phyloP scores from a whole-genome alignment of 75 land plant genomes.

The Picea sitchensis region DNA sequence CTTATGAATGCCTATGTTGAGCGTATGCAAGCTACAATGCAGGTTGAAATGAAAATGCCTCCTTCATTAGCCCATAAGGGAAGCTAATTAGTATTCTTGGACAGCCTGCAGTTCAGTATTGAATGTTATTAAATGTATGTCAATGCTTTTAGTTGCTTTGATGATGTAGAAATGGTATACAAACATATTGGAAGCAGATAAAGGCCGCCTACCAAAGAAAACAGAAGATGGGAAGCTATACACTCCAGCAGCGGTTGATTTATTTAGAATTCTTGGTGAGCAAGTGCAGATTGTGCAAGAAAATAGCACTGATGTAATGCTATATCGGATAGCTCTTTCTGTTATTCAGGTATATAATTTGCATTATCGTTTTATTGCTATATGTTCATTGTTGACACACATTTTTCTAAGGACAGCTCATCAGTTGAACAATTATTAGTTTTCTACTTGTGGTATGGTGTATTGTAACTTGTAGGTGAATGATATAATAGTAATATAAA shows the following conservation, averaged over 20 bases:
- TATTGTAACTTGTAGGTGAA: not conserved
- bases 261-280: constrained; percentile 92
- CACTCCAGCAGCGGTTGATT: constrained; percentile 97
- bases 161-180: constrained; percentile 89
- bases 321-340: constrained; percentile 91
- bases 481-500: too few relatives aligned
- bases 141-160: constrained; percentile 8
- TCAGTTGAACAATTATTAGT: not conserved
- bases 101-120: not conserved
- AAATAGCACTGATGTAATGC: constrained; percentile 98
- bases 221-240: constrained; percentile 90
- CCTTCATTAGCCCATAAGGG: not conserved
- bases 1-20: constrained; percentile 98
- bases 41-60: constrained; percentile 34
- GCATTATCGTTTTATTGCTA: not conserved
- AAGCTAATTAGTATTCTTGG: not conserved
- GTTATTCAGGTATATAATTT: constrained; percentile 76
- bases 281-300: constrained; percentile 98
- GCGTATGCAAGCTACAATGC: constrained; percentile 93
- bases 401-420: not conserved
- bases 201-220: constrained; percentile 80
- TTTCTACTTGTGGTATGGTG: not conserved
- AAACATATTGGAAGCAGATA: constrained; percentile 92
- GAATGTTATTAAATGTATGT: not conserved
- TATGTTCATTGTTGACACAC: not conserved